Base-by-base conservation (phyloP, 768 basidiomycete species). In the Lyophyllum atratum region DNA sequence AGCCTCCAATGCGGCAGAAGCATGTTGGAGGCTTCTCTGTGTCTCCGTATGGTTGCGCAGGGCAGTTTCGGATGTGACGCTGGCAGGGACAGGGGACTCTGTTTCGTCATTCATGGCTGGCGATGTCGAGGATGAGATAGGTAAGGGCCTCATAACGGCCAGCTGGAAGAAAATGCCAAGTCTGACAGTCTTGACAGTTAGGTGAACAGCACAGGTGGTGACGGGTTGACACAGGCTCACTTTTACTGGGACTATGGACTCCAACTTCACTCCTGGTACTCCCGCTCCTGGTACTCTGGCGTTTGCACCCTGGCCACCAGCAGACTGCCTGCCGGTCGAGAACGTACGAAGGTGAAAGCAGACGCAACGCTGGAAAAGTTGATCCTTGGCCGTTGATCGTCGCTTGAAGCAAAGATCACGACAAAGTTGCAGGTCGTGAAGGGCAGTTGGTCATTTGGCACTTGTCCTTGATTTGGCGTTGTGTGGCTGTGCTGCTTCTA, bases 1-100 rank as follows among this genome's bases (percentile, higher is more conserved):
- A 33, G 78, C 76, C 52, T 84, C 81, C 37, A 85, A 71, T 7
- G 80, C 80, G n/a, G 72, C 70, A 39, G 83, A 78, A n/a, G 83
- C 81, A 54, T 78, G 74, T 31, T 79, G 79, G 28, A 84, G 69
- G 64, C 62, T 76, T 45, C 66, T 66, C 54, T 74, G 75, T 47
- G 74, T 70, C 33, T 72, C 69, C 40, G 55, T 54, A 39, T 60
- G 71, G 19, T 59, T 61, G 21, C 25, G 55, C 12, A 54, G 45
- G 8, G 46, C 60, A 19, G 43, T 43, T 31, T 58, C 47, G 6
- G 53, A 29, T n/a, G 46, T 46, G n/a, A 52, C 37, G 11, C 26
- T 55, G 26, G 37, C 33, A 15, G 40, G 42, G 19, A 46, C 40
- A 34, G 48, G 26, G 39, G 43, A 57, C 21, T 19, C 45, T 34